Evolutionary conservation across 2,329 filamentous ascomycete genomes (phyloP), one percentile per base, ranked within the genome.

Genomic region (Orbilia ellipsospora): DNA sequence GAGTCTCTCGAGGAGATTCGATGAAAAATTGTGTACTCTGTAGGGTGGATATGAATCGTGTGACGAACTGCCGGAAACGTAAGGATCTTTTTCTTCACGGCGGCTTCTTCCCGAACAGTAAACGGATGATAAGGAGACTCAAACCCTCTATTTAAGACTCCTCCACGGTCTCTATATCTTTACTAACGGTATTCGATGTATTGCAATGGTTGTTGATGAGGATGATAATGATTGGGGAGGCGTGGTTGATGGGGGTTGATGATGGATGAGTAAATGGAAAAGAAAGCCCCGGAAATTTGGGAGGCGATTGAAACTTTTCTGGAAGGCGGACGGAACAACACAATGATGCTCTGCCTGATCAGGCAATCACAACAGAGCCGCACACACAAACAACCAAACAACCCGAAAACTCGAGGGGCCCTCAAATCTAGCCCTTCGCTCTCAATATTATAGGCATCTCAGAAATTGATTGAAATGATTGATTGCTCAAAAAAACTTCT

Each of bases 11-110:
- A 55, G 23, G 36, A 66, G 50, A 50, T 61, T 36, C 23, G 59
- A 44, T 63, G 28, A 48, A 44, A 64, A n/a, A 48, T n/a, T 23
- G 44, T 40, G 4, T 40, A 10, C n/a, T 52, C n/a, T 60, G 54
- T 36, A 16, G 56, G 18, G 64, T 26, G 20, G 31, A 15, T 45
- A 48, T 42, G 54, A 54, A 69, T 69, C 72, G 72, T 75, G 70
- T 75, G 64, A 75, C 72, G 59, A 69, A 69, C 72, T 75, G 59
- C 72, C 72, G 64, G 72, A 75, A 75, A 60, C 26, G 72, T 69
- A 67, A 69, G 72, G 72, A 64, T 51, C 16, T 48, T 59, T 36
- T 65, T 68, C 63, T 57, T n/a, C 20, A 45, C 28, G 26, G 20
- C 4, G 42, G 31, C 26, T 20, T 48, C 23, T 51, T 15, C 23